Evolutionary conservation across 805 yeast species (phyloP).

Genomic region (Wickerhamia fluorescens): DNA sequence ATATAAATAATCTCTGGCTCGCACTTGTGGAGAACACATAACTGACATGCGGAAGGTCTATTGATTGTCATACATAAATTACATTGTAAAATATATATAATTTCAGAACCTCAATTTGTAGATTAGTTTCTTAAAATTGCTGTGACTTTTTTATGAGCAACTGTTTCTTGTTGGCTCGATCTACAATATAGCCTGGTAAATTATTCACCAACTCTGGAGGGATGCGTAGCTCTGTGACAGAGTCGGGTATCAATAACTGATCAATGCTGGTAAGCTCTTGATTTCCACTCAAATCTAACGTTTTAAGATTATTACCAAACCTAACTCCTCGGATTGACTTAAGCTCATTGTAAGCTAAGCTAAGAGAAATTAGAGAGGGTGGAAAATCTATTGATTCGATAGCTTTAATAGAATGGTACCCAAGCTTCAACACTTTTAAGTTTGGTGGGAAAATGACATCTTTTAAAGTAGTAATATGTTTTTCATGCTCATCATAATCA

Average conservation of each 20-base stretch:
- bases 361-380: slow-evolving; percentile 19
- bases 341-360: slow-evolving; percentile 34
- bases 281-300: slow-evolving; percentile 36
- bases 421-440: slow-evolving; percentile 29
- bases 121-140: slow-evolving; percentile 14
- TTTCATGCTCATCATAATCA: slow-evolving; percentile 33
- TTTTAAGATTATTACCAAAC: slow-evolving; percentile 26
- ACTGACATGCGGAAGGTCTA: no score
- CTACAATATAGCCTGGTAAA: slow-evolving; percentile 31
- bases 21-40: slow-evolving; percentile 4
- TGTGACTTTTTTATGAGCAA: slow-evolving; percentile 24
- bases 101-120: no score
- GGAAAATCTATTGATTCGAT: slow-evolving; percentile 37
- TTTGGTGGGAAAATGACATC: slow-evolving; percentile 33
- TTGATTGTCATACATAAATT: no score
- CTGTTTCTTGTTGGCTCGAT: slow-evolving; percentile 31
- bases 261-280: slow-evolving; percentile 32
- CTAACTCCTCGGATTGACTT: slow-evolving; percentile 29
- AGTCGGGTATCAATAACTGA: slow-evolving; percentile 29
- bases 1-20: slow-evolving; percentile 9
- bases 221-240: slow-evolving; percentile 28
- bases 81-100: no score
- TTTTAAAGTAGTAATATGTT: slow-evolving; percentile 33
- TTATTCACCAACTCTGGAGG: slow-evolving; percentile 28
- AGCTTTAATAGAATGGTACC: slow-evolving; percentile 32